Conservation (phyloP, 306 rosid species). For the Delonix regia region DNA sequence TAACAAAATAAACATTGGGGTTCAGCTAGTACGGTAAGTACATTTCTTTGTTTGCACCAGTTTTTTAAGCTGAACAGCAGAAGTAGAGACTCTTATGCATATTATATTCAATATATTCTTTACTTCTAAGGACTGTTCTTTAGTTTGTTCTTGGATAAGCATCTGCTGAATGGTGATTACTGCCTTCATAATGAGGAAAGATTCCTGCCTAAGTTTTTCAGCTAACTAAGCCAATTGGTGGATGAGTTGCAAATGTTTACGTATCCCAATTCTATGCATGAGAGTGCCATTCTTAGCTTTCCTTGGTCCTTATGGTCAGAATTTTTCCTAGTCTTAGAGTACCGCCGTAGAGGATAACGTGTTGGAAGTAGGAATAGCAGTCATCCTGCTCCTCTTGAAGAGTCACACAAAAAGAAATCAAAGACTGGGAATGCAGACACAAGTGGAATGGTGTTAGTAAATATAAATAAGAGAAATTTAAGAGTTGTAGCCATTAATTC, state of each 20-base stretch:
- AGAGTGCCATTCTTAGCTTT: neutral
- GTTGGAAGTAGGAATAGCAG: neutral
- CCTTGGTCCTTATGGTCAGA: neutral
- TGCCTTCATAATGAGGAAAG: neutral
- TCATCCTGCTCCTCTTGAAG: neutral
- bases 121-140: neutral
- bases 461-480: neutral
- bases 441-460: neutral
- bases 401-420: neutral
- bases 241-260: neutral
- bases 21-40: neutral
- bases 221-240: neutral
- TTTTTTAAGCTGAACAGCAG: neutral
- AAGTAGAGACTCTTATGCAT: neutral
- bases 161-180: neutral
- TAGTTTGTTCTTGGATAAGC: neutral
- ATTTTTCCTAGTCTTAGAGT: neutral
- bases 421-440: neutral
- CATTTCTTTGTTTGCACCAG: neutral
- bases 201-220: neutral
- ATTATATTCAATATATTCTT: neutral
- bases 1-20: neutral
- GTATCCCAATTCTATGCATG: neutral
- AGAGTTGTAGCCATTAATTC: neutral
- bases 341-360: too few species aligned